phyloP scores from a whole-genome alignment of 805 yeast genomes.

The Metschnikowia proteae region DNA sequence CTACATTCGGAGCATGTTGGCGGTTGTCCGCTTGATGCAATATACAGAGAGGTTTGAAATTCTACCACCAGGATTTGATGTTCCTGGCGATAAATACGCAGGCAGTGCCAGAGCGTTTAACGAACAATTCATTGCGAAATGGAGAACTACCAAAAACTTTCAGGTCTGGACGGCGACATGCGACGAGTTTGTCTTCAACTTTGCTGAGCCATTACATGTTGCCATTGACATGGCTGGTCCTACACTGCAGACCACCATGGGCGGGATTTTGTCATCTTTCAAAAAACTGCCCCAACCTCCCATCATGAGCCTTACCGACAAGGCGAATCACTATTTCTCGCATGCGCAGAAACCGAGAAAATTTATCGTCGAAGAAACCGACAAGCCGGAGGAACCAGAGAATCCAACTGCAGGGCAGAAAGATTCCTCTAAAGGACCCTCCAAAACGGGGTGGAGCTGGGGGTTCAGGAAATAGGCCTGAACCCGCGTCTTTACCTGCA shows the following conservation, averaged over 20 bases:
- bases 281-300: constrained; percentile 12
- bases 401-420: neutral
- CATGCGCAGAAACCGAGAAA: constrained; percentile 19
- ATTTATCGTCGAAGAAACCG: constrained; percentile 8
- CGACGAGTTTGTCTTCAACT: constrained; percentile 44
- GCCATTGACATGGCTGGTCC: constrained; percentile 21
- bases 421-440: constrained; percentile 2
- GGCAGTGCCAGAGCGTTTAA: constrained; percentile 34
- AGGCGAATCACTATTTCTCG: constrained; percentile 13
- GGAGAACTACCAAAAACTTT: constrained; percentile 36
- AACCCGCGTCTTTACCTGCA: constrained; percentile 7
- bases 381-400: neutral
- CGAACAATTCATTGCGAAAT: constrained; percentile 27
- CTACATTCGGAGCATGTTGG: constrained; percentile 70
- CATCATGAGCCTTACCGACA: constrained; percentile 7
- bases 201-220: constrained; percentile 38
- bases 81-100: constrained; percentile 11
- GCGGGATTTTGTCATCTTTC: constrained; percentile 14
- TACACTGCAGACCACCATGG: constrained; percentile 14
- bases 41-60: constrained; percentile 42
- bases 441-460: constrained; percentile 16
- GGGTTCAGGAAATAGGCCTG: constrained; percentile 13
- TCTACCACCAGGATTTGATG: constrained; percentile 42
- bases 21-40: constrained; percentile 66
- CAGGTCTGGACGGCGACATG: constrained; percentile 39